phyloP scores from a whole-genome alignment of 306 rosid genomes.

The Cercis canadensis region DNA sequence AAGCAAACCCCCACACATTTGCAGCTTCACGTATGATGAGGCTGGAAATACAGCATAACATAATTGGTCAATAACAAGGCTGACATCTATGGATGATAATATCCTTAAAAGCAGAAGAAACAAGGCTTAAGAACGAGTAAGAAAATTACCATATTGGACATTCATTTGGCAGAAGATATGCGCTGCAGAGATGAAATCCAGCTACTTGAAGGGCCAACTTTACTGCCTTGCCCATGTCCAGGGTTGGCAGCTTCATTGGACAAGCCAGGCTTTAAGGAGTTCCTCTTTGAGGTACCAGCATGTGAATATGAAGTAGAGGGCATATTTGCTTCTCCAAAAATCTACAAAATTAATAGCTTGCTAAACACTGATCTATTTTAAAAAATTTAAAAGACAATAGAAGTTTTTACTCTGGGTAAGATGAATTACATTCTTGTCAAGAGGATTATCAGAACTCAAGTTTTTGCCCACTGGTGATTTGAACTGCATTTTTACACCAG shows the following conservation, averaged over 20 bases:
- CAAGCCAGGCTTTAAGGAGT: constrained; percentile 53
- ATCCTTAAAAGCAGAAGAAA: constrained; percentile 22
- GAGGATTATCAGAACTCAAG: constrained; percentile 62
- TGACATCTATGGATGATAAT: background rate
- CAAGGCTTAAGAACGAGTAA: constrained; percentile 14
- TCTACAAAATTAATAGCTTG: constrained; percentile 49
- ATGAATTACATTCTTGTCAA: constrained; percentile 71
- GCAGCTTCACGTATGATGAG: constrained; percentile 49
- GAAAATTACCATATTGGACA: constrained; percentile 53
- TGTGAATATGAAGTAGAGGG: constrained; percentile 64
- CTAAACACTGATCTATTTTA: constrained; percentile 16
- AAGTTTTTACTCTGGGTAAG: background rate
- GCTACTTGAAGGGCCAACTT: constrained; percentile 84
- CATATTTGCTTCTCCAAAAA: constrained; percentile 57
- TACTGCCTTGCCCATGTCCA: constrained; percentile 60
- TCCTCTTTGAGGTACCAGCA: constrained; percentile 69
- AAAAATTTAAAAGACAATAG: background rate
- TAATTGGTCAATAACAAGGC: constrained; percentile 36
- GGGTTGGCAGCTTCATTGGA: constrained; percentile 64
- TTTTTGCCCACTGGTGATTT: constrained; percentile 66
- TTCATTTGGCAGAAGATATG: constrained; percentile 81
- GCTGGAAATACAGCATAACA: constrained; percentile 49
- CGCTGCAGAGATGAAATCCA: constrained; percentile 89
- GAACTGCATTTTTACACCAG: constrained; percentile 75
- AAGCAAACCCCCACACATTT: constrained; percentile 43